A percentile compares a stretch with the other conserved stretches of the same genome.
Evolutionary conservation across 805 yeast species (phyloP).

Genomic region (Zygosaccharomyces siamensis): DNA sequence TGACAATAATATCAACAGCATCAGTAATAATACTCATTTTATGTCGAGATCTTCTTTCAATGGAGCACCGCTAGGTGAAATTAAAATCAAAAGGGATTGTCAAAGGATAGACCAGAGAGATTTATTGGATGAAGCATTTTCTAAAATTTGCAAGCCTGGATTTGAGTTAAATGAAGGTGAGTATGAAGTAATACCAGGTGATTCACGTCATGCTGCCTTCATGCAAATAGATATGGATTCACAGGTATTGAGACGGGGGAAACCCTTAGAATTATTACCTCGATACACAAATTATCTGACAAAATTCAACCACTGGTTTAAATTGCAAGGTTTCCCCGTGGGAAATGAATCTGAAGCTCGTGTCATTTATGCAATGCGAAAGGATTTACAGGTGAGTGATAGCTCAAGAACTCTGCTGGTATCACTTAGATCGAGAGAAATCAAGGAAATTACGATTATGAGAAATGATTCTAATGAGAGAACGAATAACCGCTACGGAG

Average conservation of each 20-base stretch:
- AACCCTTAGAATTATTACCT: constrained; percentile 25
- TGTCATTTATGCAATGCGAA: constrained; percentile 48
- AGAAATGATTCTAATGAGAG: constrained; percentile 16
- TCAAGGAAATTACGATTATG: constrained; percentile 32
- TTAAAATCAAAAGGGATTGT: constrained; percentile 24
- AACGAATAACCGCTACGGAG: constrained; percentile 8
- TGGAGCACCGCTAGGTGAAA: constrained; percentile 13
- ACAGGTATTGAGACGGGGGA: constrained; percentile 11
- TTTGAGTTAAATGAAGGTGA: constrained; percentile 5
- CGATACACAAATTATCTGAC: constrained; percentile 27
- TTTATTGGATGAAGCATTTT: constrained; percentile 30
- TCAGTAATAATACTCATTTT: constrained; percentile 6
- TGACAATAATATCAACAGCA: constrained; percentile 6
- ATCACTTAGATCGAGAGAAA: constrained; percentile 37
- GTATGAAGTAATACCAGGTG: constrained; percentile 18
- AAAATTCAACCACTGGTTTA: constrained; percentile 34
- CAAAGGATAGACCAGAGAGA: constrained; percentile 28
- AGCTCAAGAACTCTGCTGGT: constrained; percentile 32
- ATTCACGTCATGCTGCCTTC: constrained; percentile 24
- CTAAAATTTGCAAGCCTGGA: constrained; percentile 14
- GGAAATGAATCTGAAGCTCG: constrained; percentile 47
- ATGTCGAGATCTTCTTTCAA: constrained; percentile 5
- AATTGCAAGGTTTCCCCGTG: constrained; percentile 50
- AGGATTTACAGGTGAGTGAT: constrained; percentile 37
- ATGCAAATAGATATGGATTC: constrained; percentile 25